A percentile compares a stretch with the other conserved stretches of the same genome.
Conservation (phyloP, 2,329 filamentous ascomycete species). For the Fonsecaea multimorphosa region DNA sequence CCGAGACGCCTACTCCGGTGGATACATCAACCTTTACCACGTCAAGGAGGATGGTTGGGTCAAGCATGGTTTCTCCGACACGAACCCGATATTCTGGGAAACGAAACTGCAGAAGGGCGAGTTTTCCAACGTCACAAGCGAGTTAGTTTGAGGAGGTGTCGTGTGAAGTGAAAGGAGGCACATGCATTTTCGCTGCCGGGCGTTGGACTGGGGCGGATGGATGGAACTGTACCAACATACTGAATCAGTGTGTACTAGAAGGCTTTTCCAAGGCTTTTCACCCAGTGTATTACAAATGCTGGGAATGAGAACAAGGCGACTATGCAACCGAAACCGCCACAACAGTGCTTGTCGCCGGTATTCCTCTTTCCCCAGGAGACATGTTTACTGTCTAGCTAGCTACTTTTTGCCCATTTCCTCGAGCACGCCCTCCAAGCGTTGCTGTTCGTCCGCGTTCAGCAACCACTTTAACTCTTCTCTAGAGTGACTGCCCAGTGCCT, state of each 20-base stretch:
- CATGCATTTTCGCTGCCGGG: conserved; percentile 15
- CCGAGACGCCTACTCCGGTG: conserved; percentile 97
- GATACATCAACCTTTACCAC: conserved; percentile 98
- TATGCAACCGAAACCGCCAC: background rate
- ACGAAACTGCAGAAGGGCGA: conserved; percentile 98
- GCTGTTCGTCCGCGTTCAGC: conserved; percentile 39
- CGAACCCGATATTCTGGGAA: conserved; percentile 99
- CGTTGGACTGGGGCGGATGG: conserved; percentile 9
- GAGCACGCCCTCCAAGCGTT: conserved; percentile 18
- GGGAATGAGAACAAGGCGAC: conserved; percentile 13
- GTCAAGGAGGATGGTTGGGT: conserved; percentile 99
- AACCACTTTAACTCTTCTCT: conserved; percentile 54
- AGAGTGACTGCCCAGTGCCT: conserved; percentile 60
- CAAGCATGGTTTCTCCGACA: conserved; percentile 97
- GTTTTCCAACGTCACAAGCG: conserved; percentile 85
- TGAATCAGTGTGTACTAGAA: conserved; percentile 30
- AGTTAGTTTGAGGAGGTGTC: conserved; percentile 24
- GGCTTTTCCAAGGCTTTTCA: conserved; percentile 9
- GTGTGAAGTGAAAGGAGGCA: background rate
- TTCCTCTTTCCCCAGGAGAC: background rate
- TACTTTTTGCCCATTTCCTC: conserved; percentile 2
- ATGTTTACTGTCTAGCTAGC: background rate
- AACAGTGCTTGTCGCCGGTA: background rate
- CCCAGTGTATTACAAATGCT: conserved; percentile 25
- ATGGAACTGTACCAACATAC: conserved; percentile 29